Conservation (phyloP, 345 rosid species). For the Draba incana region DNA sequence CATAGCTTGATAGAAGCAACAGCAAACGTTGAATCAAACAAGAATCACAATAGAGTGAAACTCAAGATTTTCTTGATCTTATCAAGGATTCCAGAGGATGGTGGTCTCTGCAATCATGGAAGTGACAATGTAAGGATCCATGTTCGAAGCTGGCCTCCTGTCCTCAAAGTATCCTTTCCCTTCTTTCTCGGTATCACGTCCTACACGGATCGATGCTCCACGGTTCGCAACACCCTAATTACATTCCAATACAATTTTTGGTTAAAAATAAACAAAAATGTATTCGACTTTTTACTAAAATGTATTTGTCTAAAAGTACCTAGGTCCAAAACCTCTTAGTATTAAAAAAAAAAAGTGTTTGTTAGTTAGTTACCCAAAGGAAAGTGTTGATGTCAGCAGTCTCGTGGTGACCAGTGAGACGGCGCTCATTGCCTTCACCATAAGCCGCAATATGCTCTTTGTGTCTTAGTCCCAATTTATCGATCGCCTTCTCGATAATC, state of each 20-base stretch:
- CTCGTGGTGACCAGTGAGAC: constrained; percentile 85
- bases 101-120: constrained; percentile 90
- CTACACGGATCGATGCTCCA: constrained; percentile 83
- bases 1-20: constrained; percentile 18
- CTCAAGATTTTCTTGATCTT: constrained; percentile 9
- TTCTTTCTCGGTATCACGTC: constrained; percentile 71
- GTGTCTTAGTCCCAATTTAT: constrained; percentile 80
- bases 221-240: constrained; percentile 81
- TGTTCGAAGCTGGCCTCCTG: constrained; percentile 87
- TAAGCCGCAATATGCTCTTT: constrained; percentile 89
- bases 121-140: constrained; percentile 91
- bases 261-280: background rate
- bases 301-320: too few relatives aligned
- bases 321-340: too few relatives aligned
- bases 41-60: constrained; percentile 8
- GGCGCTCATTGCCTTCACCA: constrained; percentile 91
- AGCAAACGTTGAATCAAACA: constrained; percentile 25
- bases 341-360: too few relatives aligned
- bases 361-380: constrained; percentile 57
- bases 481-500: constrained; percentile 78
- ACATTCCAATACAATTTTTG: background rate
- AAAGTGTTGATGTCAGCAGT: constrained; percentile 83
- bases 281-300: background rate
- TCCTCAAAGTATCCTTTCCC: constrained; percentile 91
- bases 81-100: constrained; percentile 62